phyloP scores from a whole-genome alignment of 805 yeast species.

The Metschnikowia kunwiensis region DNA sequence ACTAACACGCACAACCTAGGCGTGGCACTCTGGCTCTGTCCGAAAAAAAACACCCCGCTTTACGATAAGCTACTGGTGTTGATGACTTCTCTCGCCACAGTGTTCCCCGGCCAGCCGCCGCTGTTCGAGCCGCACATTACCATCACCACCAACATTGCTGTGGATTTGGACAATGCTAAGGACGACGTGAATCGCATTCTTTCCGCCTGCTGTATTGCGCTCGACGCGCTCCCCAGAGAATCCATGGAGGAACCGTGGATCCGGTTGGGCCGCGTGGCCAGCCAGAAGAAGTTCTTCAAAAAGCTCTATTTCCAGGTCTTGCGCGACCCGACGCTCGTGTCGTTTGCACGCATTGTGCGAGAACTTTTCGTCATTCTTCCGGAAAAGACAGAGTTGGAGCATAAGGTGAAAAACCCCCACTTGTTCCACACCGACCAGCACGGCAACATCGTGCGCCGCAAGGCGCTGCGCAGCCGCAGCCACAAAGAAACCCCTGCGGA shows the following conservation, averaged over 20 bases:
- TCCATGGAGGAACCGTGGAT: constrained; percentile 37
- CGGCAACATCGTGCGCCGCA: constrained; percentile 30
- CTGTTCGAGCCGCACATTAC: constrained; percentile 76
- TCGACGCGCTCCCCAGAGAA: constrained; percentile 35
- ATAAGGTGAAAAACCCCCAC: constrained; percentile 36
- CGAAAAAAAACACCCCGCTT: constrained; percentile 51
- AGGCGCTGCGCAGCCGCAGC: constrained; percentile 9
- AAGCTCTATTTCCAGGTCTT: constrained; percentile 50
- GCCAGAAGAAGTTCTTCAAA: constrained; percentile 50
- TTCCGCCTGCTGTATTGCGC: constrained; percentile 57
- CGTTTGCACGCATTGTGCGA: constrained; percentile 54
- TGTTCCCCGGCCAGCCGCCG: constrained; percentile 68
- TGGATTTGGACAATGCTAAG: constrained; percentile 38
- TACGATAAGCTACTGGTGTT: constrained; percentile 56
- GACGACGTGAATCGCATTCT: constrained; percentile 60
- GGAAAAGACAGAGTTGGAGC: constrained; percentile 33
- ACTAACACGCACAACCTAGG: constrained; percentile 24
- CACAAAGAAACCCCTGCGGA: constrained; percentile 20
- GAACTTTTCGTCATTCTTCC: constrained; percentile 55
- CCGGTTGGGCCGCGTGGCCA: constrained; percentile 40
- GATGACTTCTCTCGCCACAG: constrained; percentile 61
- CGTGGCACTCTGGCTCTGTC: constrained; percentile 76
- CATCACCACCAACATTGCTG: constrained; percentile 56
- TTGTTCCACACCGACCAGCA: constrained; percentile 33
- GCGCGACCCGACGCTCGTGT: constrained; percentile 44